Evolutionary conservation across 306 rosid genomes (phyloP).

Genomic region (Medicago arabica): DNA sequence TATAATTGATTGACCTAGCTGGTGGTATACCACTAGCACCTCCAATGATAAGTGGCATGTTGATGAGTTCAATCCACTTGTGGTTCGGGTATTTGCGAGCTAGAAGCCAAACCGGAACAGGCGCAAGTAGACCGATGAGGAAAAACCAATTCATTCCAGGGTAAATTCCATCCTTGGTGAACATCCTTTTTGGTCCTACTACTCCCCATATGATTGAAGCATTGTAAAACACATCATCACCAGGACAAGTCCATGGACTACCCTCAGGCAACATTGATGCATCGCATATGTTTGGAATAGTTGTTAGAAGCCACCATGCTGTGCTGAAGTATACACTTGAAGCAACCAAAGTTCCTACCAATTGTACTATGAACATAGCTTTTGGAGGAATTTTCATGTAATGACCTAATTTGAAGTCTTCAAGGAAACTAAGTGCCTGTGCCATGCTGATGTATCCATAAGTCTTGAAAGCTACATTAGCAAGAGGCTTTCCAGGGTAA

Average conservation of each 20-base stretch:
- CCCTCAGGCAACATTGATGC: conserved; percentile 47
- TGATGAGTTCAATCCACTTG: conserved; percentile 59
- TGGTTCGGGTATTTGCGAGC: conserved; percentile 53
- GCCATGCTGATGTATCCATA: conserved; percentile 88
- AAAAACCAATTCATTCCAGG: conserved; percentile 68
- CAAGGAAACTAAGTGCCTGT: conserved; percentile 63
- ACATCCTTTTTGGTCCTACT: conserved; percentile 74
- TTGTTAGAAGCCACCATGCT: conserved; percentile 80
- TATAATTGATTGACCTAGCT: conserved; percentile 55
- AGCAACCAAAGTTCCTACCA: conserved; percentile 67
- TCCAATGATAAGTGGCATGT: conserved; percentile 59
- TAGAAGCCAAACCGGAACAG: conserved; percentile 62
- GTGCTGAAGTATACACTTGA: conserved; percentile 58
- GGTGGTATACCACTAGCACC: conserved; percentile 51
- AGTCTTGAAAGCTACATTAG: conserved; percentile 83
- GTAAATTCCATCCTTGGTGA: conserved; percentile 55
- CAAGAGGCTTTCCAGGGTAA: conserved; percentile 82
- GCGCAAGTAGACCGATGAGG: conserved; percentile 61
- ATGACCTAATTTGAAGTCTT: conserved; percentile 82
- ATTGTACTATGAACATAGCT: conserved; percentile 72
- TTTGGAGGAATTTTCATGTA: conserved; percentile 90
- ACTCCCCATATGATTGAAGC: conserved; percentile 91
- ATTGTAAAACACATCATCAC: conserved; percentile 65
- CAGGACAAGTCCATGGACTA: conserved; percentile 87
- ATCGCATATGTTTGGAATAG: conserved; percentile 58